These are phyloP conservation scores for Diddensiella transvaalensis DNA, from an alignment of 805 yeast species.

Conservation along the genomic window DNA sequence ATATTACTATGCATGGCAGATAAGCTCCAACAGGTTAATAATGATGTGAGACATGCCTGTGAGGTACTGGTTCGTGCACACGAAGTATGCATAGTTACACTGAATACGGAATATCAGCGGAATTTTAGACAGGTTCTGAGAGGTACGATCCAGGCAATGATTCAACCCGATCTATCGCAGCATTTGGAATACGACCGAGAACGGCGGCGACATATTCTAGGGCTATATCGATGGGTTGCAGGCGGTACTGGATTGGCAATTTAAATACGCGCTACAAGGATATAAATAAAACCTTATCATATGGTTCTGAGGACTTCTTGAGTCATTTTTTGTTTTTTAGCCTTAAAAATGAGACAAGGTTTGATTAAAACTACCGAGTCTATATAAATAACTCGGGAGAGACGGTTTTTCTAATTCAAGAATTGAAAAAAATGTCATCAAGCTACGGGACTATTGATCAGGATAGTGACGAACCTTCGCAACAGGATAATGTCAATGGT, in stretches of 20 bases:
- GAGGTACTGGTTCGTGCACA: conserved; percentile 32
- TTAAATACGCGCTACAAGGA: conserved; percentile 3
- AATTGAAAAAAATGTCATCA: no score
- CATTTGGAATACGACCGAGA: conserved; percentile 4
- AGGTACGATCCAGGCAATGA: conserved; percentile 23
- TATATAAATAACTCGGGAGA: no score
- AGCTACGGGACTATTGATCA: background rate
- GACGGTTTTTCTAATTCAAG: no score
- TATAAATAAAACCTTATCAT: no score
- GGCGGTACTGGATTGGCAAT: conserved; percentile 16
- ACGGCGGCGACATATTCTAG: conserved; percentile 12
- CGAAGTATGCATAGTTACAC: conserved; percentile 33
- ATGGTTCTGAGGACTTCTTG: no score
- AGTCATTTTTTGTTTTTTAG: no score
- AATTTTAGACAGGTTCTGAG: conserved; percentile 31
- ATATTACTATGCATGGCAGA: conserved; percentile 26
- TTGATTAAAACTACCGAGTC: no score
- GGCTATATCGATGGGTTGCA: conserved; percentile 10
- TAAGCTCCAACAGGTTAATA: conserved; percentile 16
- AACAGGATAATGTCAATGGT: background rate
- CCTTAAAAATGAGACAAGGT: no score
- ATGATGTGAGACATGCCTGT: conserved; percentile 27
- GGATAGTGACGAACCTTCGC: background rate
- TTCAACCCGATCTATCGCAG: background rate
- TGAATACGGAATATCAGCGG: conserved; percentile 32